Evolutionary conservation across 116 monocot species (phyloP), one percentile per base, ranked within the genome.

Genomic region (Trichopus zeylanicus): DNA sequence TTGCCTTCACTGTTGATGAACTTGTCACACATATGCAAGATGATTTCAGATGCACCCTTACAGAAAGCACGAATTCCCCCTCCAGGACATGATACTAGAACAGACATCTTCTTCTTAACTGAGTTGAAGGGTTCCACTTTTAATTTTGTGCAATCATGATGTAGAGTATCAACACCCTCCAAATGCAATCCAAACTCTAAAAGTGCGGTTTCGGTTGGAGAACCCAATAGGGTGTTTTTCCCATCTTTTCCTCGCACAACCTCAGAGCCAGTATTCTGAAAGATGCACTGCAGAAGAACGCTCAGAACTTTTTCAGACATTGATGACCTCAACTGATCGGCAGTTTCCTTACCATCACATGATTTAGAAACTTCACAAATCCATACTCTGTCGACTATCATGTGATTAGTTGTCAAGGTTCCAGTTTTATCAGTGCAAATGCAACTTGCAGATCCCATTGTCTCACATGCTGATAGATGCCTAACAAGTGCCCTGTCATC

Each of bases 391-490:
- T 72, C 64, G 15, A 89, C 84, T 21, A 78, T 65, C 89, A 89
- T 89, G 63, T 81, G 81, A 61, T 89, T 89, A 42, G 89, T 84
- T 27, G 89, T 89, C 52, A 89, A 53, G n/a, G 89, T 89, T 28
- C 89, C 89, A 13, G 89, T 89, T 70, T 89, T 89, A 73, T 89
- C 89, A 11, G 78, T 89, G 69, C 89, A 89, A 54, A 89, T 89
- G 65, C 84, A 72, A 34, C 63, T 73, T 13, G 78, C 75, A 32
- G 89, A 89, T 16, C 89, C 89, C 89, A 89, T 84, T 31, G 89
- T 89, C 53, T 89, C 89, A 70, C 89, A 89, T 8, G 89, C 89
- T 29, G 89, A 75, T 4, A 89, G 78, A 67, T 89, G 84, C 23
- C 89, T 69, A 16, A 89, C 89, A 31, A 84, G 70, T 13, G 89